phyloP scores from a whole-genome alignment of 2,329 filamentous ascomycete genomes.

The Pyricularia grisea region DNA sequence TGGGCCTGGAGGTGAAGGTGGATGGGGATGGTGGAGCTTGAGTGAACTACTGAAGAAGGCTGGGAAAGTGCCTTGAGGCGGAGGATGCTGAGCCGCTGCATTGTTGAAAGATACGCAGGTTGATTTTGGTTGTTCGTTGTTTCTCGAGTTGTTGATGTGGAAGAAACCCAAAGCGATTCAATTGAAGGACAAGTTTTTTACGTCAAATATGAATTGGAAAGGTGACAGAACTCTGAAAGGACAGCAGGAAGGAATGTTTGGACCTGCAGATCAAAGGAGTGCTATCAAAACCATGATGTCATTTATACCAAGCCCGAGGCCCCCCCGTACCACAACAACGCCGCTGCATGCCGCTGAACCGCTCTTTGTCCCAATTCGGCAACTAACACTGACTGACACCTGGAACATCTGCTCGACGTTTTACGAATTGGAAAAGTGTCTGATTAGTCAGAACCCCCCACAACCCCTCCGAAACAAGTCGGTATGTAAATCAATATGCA shows the following conservation, averaged over 20 bases:
- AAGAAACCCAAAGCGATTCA: not conserved
- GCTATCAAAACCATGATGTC: not conserved
- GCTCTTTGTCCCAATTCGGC: not conserved
- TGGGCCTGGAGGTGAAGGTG: not conserved
- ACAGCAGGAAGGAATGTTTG: not conserved
- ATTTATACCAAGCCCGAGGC: not conserved
- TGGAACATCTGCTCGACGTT: not conserved
- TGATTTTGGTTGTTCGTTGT: not conserved
- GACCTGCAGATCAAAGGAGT: not conserved
- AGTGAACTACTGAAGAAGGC: not conserved
- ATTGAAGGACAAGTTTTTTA: not conserved
- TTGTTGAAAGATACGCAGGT: not conserved
- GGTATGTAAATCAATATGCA: no score
- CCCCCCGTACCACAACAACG: not conserved
- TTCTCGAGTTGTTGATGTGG: not conserved
- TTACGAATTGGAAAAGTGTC: no score
- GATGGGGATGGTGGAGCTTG: not conserved
- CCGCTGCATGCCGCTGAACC: not conserved
- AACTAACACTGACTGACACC: not conserved
- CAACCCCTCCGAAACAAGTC: not conserved
- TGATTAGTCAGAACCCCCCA: no score
- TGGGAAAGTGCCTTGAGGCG: conserved; percentile 1
- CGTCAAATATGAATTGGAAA: not conserved
- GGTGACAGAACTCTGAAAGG: not conserved
- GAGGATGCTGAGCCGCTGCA: not conserved